Conservation (phyloP, 108 stramenopile species). For the Fistulifera solaris region DNA sequence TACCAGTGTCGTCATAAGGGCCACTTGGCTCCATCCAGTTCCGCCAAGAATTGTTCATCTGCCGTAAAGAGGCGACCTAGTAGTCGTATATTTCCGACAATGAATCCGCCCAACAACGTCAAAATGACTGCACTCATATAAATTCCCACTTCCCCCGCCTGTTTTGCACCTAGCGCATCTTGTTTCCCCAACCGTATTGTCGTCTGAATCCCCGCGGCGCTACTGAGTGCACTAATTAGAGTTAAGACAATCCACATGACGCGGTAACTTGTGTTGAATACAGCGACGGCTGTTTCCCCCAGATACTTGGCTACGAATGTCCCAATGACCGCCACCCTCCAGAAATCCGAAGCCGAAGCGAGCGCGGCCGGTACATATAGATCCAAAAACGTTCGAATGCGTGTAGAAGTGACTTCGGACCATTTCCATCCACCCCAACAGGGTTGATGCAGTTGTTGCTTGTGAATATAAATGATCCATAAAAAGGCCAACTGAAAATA, state of each 20-base stretch:
- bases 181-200: slow-evolving; percentile 36
- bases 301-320: slow-evolving; percentile 47
- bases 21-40: slow-evolving; percentile 47
- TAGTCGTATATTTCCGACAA: slow-evolving; percentile 37
- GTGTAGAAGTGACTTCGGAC: slow-evolving; percentile 45
- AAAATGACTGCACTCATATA: slow-evolving; percentile 27
- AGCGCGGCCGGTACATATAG: slow-evolving; percentile 75
- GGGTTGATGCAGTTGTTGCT: slow-evolving; percentile 28
- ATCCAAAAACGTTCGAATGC: slow-evolving; percentile 43
- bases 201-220: slow-evolving; percentile 47
- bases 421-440: slow-evolving; percentile 38
- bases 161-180: slow-evolving; percentile 42
- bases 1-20: slow-evolving; percentile 57
- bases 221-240: slow-evolving; percentile 44
- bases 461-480: slow-evolving; percentile 28
- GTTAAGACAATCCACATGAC: slow-evolving; percentile 83
- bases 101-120: slow-evolving; percentile 24
- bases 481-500: slow-evolving; percentile 45
- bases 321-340: slow-evolving; percentile 72
- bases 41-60: slow-evolving; percentile 49
- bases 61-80: slow-evolving; percentile 62
- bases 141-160: slow-evolving; percentile 49
- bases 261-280: slow-evolving; percentile 83
- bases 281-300: slow-evolving; percentile 60
- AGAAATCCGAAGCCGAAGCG: slow-evolving; percentile 62